Conservation (phyloP, 768 basidiomycete genomes). For the Mycena metata region DNA sequence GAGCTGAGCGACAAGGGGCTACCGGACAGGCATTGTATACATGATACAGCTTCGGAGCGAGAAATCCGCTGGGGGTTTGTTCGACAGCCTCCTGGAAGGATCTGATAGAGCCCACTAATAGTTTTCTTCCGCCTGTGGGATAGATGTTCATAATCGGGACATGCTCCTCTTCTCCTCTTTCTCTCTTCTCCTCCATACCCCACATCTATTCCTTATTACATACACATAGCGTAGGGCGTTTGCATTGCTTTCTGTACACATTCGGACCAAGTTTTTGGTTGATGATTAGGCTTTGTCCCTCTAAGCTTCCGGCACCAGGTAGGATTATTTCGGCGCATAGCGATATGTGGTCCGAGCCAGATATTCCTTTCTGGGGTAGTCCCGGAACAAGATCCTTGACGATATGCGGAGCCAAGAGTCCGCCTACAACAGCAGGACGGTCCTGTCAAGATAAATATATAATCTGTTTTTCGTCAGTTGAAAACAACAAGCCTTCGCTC, state of each 20-base stretch:
- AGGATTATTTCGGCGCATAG: slow-evolving; percentile 75
- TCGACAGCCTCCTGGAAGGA: slow-evolving; percentile 88
- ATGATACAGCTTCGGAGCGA: slow-evolving; percentile 98
- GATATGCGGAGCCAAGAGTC: slow-evolving; percentile 73
- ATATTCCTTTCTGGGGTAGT: slow-evolving; percentile 82
- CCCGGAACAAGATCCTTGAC: slow-evolving; percentile 75
- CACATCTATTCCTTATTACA: slow-evolving; percentile 35
- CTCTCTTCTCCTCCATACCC: slow-evolving; percentile 29
- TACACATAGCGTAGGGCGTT: slow-evolving; percentile 25
- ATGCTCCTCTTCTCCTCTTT: slow-evolving; percentile 13
- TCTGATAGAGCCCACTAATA: slow-evolving; percentile 73
- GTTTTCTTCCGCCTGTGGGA: slow-evolving; percentile 29
- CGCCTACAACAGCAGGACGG: slow-evolving; percentile 54
- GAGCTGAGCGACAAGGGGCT: slow-evolving; percentile 94
- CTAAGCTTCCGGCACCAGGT: slow-evolving; percentile 17
- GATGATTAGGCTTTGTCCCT: slow-evolving; percentile 3
- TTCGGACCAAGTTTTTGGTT: slow-evolving; percentile 12
- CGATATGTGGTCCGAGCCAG: slow-evolving; percentile 90
- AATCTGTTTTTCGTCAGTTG: slow-evolving; percentile 67
- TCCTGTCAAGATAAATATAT: slow-evolving; percentile 81
- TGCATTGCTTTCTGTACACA: slow-evolving; percentile 37
- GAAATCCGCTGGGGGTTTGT: slow-evolving; percentile 84
- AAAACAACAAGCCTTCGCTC: not conserved
- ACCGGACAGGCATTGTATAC: slow-evolving; percentile 93
- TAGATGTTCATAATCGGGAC: slow-evolving; percentile 34